Percentiles rank a stretch among this genome's conserved stretches.
phyloP scores from a whole-genome alignment of 208 protist genomes.

The Polymyxa betae region DNA sequence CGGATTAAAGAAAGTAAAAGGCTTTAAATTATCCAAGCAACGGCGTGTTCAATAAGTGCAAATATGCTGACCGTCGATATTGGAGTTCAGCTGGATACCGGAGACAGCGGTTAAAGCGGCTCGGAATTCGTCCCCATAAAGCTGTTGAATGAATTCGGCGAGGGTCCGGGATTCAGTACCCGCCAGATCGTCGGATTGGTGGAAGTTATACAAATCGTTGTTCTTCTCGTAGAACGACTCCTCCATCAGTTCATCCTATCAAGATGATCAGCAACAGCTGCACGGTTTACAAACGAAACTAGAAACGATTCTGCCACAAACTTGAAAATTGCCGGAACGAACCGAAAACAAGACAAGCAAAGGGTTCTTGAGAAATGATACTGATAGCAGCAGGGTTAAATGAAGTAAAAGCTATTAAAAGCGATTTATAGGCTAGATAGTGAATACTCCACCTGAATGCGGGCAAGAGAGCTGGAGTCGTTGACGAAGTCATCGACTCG shows the following conservation, averaged over 20 bases:
- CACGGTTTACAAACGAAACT: no score
- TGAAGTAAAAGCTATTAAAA: no score
- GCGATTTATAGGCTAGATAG: neutral
- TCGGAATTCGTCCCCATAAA: neutral
- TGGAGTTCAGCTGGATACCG: neutral
- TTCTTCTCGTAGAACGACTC: neutral
- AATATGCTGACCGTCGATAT: conserved; percentile 18
- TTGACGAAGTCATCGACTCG: conserved; percentile 4
- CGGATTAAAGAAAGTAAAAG: no score
- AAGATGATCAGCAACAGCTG: no score
- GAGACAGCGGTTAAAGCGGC: neutral
- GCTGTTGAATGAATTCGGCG: neutral
- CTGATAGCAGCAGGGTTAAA: no score
- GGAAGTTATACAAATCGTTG: conserved; percentile 16
- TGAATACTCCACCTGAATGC: neutral
- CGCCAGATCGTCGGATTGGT: conserved; percentile 33
- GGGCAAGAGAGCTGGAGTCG: neutral
- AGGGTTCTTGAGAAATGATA: neutral
- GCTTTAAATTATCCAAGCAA: neutral
- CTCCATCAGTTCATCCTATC: conserved; percentile 38
- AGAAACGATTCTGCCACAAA: no score
- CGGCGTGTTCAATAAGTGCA: neutral
- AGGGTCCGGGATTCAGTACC: neutral
- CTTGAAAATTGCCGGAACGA: neutral
- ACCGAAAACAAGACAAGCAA: neutral